Evolutionary conservation across 192 early-diverging fungal species (phyloP).

Genomic region (Physocladia obscura): DNA sequence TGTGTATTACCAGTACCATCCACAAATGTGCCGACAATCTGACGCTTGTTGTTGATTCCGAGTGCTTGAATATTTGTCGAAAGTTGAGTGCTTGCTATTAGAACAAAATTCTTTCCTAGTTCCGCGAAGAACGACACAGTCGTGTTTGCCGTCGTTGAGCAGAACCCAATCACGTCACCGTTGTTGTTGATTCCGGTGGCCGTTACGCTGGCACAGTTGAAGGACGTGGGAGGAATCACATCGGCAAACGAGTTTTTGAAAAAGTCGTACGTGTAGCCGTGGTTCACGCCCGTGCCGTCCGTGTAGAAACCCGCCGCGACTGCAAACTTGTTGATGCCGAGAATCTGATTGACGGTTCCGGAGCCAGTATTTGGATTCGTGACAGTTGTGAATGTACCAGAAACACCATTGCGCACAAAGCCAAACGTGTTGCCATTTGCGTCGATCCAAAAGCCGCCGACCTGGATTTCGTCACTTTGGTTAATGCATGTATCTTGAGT

Average conservation of each 20-base stretch:
- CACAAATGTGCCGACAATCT: background rate
- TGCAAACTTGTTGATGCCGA: background rate
- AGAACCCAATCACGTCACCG: conserved; percentile 9
- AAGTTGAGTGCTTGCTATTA: background rate
- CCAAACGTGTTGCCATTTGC: background rate
- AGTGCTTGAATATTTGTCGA: conserved; percentile 1
- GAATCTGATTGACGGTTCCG: conserved; percentile 1
- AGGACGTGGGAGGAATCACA: background rate
- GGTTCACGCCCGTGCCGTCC: conserved; percentile 3
- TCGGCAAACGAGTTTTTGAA: background rate
- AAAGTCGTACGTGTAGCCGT: background rate
- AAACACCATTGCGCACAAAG: background rate
- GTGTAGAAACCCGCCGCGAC: conserved; percentile 7
- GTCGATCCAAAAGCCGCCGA: background rate
- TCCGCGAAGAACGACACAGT: background rate
- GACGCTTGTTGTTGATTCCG: background rate
- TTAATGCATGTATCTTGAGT: conserved; percentile 6
- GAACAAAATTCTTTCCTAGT: background rate
- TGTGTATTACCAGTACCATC: background rate
- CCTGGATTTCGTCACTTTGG: background rate
- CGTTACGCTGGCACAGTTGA: background rate
- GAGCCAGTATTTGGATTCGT: background rate
- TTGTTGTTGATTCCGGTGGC: background rate
- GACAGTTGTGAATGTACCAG: conserved; percentile 1
- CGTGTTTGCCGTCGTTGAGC: background rate